Percentiles rank a stretch among this genome's conserved stretches.
These are phyloP conservation scores for Lentinula edodes DNA, from an alignment of 768 basidiomycete genomes.

Conservation along the genomic window DNA sequence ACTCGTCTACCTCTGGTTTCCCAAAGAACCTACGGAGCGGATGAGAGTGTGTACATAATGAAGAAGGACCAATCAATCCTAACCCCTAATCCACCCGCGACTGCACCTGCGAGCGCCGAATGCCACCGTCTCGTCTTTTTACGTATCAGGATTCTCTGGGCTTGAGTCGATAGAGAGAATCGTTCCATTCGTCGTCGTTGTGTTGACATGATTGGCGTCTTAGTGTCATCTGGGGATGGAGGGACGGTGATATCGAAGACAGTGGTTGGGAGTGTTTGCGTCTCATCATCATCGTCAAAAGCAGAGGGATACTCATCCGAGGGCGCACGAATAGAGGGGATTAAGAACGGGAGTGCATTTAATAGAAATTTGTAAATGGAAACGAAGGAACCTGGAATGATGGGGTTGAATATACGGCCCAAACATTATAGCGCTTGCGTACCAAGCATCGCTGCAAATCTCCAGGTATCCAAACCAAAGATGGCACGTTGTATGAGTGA, in stretches of 20 bases:
- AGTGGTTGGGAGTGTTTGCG: slow-evolving; percentile 3
- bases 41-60: not conserved
- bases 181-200: slow-evolving; percentile 33
- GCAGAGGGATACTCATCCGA: slow-evolving; percentile 15
- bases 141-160: slow-evolving; percentile 55
- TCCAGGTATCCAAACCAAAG: slow-evolving; percentile 75
- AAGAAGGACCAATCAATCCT: not conserved
- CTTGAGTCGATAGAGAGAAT: slow-evolving; percentile 57
- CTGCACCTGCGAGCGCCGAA: slow-evolving; percentile 68
- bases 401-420: not conserved
- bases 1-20: slow-evolving; percentile 63
- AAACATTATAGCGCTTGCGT: slow-evolving; percentile 12
- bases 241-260: slow-evolving; percentile 4
- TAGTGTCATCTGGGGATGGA: not conserved
- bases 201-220: slow-evolving; percentile 2
- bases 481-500: slow-evolving; percentile 73
- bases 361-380: slow-evolving; percentile 74
- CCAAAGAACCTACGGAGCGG: slow-evolving; percentile 43
- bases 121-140: slow-evolving; percentile 76
- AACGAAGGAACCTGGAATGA: slow-evolving; percentile 59
- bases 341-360: slow-evolving; percentile 69
- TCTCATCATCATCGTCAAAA: slow-evolving; percentile 25
- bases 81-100: slow-evolving; percentile 63
- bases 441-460: slow-evolving; percentile 90
- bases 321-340: slow-evolving; percentile 40